phyloP scores from a whole-genome alignment of 169 alveolate species.

The Eimeria acervulina region DNA sequence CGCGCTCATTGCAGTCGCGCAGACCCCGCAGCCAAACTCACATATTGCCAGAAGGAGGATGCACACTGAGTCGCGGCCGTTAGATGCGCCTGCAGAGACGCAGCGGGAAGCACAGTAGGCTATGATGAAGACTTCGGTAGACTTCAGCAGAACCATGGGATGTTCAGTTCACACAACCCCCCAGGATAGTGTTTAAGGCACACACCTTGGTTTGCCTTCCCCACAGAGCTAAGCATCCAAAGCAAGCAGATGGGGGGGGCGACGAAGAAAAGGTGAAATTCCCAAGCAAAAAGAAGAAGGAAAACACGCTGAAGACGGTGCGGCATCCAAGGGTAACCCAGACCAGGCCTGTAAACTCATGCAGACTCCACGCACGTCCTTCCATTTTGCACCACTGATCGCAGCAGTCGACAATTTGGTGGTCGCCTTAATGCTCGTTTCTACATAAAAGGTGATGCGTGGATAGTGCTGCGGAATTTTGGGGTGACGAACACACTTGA shows the following conservation, averaged over 20 bases:
- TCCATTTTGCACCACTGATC: not conserved
- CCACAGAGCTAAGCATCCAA: conserved; percentile 36
- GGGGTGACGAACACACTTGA: conserved; percentile 9
- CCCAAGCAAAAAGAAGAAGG: conserved; percentile 45
- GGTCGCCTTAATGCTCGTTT: not conserved
- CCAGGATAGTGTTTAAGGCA: not conserved
- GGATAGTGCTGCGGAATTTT: not conserved
- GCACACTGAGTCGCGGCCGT: conserved; percentile 67
- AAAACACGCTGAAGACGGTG: conserved; percentile 70
- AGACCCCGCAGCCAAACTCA: conserved; percentile 72
- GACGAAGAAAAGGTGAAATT: conserved; percentile 46
- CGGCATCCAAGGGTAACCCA: conserved; percentile 64
- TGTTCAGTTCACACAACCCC: not conserved
- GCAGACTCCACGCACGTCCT: not conserved
- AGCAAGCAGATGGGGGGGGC: conserved; percentile 32
- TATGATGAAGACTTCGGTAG: not conserved
- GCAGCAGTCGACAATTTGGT: not conserved
- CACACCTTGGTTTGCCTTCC: conserved; percentile 12
- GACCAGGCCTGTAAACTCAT: conserved; percentile 30
- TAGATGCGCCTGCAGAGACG: conserved; percentile 10
- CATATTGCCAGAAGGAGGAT: conserved; percentile 37
- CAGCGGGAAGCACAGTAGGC: not conserved
- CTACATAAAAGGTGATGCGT: not conserved
- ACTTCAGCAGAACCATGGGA: not conserved
- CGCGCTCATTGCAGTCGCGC: conserved; percentile 74